Evolutionary conservation across 352 stramenopile genomes (phyloP), one percentile per base, ranked within the genome.

Genomic region (Pythium volutum): DNA sequence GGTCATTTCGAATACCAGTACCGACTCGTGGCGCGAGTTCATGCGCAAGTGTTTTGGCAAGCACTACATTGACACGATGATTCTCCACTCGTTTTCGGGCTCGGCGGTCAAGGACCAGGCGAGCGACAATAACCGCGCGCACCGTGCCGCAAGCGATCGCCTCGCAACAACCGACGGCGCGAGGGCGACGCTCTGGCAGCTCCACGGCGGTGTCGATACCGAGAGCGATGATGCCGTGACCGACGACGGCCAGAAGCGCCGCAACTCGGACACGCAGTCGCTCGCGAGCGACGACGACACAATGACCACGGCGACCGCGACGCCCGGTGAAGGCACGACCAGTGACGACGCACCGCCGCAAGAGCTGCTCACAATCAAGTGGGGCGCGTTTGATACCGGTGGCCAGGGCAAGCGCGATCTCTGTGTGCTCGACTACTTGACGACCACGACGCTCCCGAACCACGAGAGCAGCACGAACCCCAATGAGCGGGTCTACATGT

Each of bases 351-450:
- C 79, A 29, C 62, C 73, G 25, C 55, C 51, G 34, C 73, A 88
- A 26, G 78, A 89, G 59, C 36, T 88, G 51, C 59, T 93, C 43
- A 88, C 79, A 9, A 70, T 89, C 34, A 93, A 93, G 68, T 93
- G 83, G 83, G 79, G 72, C 9, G 83, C 80, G 45, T 76, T 91
- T 49, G 81, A 93, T 50, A 82, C 78, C 5, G 76, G 74, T 11
- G 42, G 81, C 25, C 73, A 72, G 23, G 77, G 76, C 33, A 84
- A 84, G 46, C 74, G 79, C 20, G 83, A 93, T 47, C 47, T 93
- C 18, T 91, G 81, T 64, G 63, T 93, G 39, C 64, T 93, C 27
- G 83, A 93, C 71, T 89, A 89, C 48, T 55, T 87, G 10, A 88
- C 77, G 9, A 74, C 83, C 45, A 79, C 81, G n/a, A 77, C 71